Conservation (phyloP, 2,329 filamentous ascomycete species). For the Nemania diffusa region DNA sequence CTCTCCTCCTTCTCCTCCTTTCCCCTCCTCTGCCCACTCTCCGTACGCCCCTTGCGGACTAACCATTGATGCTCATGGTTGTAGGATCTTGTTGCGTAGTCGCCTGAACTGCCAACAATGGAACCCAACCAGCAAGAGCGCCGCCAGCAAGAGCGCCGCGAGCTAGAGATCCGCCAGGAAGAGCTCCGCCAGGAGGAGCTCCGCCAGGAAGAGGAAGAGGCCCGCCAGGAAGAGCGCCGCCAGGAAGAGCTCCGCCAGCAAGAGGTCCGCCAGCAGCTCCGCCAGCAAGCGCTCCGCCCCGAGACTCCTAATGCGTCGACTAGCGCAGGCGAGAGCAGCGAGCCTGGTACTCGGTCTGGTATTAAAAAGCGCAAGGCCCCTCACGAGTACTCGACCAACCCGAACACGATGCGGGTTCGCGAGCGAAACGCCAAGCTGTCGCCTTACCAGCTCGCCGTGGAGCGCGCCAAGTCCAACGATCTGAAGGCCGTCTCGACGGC, state of each 20-base stretch:
- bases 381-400: slow-evolving; percentile 44
- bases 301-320: not conserved
- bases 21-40: not conserved
- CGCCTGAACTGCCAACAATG: slow-evolving; percentile 9
- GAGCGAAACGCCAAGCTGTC: slow-evolving; percentile 37
- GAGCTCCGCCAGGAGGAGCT: too few species aligned
- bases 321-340: not conserved
- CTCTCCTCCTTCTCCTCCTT: not conserved
- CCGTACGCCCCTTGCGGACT: not conserved
- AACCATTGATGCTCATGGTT: not conserved
- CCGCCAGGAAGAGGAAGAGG: too few species aligned
- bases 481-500: slow-evolving; percentile 39
- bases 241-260: too few species aligned
- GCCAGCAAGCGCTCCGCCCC: too few species aligned
- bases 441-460: slow-evolving; percentile 30
- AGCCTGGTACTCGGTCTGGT: not conserved
- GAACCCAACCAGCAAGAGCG: not conserved
- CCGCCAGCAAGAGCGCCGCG: too few species aligned
- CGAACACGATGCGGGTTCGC: slow-evolving; percentile 41
- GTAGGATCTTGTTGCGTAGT: not conserved
- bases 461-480: slow-evolving; percentile 40
- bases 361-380: slow-evolving; percentile 25
- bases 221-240: too few species aligned
- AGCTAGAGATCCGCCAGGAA: too few species aligned
- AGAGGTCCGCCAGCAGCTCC: too few species aligned